Percentiles rank a stretch among this genome's conserved stretches.
Conservation (phyloP, 1,284 basidiomycete genomes). For the Ceratobasidium sp. region DNA sequence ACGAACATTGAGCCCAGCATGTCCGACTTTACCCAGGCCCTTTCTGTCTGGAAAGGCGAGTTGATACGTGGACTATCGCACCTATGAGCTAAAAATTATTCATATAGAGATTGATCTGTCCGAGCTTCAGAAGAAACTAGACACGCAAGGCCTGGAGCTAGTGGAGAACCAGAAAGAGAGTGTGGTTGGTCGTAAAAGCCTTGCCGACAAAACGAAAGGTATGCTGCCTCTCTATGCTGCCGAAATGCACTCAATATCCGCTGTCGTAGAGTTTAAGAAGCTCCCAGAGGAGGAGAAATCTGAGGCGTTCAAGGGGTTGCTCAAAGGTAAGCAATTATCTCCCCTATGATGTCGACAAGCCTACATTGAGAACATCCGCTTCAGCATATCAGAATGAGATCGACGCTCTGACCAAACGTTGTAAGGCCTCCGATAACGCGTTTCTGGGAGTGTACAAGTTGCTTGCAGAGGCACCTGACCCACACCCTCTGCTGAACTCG, state of each 20-base stretch:
- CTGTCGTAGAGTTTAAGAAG: constrained; percentile 88
- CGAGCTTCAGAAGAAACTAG: constrained; percentile 92
- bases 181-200: constrained; percentile 89
- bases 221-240: constrained; percentile 27
- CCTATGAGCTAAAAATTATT: background rate
- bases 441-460: constrained; percentile 96
- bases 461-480: constrained; percentile 93
- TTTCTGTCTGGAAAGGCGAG: constrained; percentile 41
- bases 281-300: constrained; percentile 88
- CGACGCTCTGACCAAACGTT: constrained; percentile 91
- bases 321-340: constrained; percentile 72
- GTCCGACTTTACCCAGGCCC: constrained; percentile 41
- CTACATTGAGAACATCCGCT: constrained; percentile 23
- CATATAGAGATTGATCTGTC: constrained; percentile 82
- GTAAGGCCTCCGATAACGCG: constrained; percentile 91
- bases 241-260: background rate
- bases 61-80: background rate
- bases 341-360: constrained; percentile 35
- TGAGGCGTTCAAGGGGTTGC: constrained; percentile 84
- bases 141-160: constrained; percentile 89
- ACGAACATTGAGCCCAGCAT: constrained; percentile 3
- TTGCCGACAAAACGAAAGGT: constrained; percentile 96
- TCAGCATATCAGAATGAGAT: constrained; percentile 96
- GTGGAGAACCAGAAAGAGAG: constrained; percentile 99
- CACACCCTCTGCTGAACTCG: constrained; percentile 93